Base-by-base conservation (phyloP, 2,329 filamentous ascomycete genomes). In the Alternaria brassicae region DNA sequence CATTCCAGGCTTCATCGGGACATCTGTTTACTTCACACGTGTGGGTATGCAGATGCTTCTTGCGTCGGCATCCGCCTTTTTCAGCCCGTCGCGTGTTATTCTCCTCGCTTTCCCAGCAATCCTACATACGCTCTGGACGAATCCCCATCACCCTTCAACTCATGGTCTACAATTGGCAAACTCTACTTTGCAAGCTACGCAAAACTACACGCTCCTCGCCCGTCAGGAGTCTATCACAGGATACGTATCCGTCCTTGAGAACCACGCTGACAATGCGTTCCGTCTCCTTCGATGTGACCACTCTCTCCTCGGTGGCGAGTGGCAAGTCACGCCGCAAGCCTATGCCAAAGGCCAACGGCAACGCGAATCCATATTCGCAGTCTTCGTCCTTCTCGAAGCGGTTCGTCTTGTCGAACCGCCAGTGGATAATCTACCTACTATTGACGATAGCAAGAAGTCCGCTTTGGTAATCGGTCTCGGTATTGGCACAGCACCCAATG, bases 321-420 rank as follows among this genome's bases (percentile, higher is more conserved):
- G 94, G 94, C 85, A 89, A 12, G 77, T 89, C 75, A 85, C 83
- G 1, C 74, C 77, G 2, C 60, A 75, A 45, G 62, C 80, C 28
- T 68, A 69, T 25, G 64, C 68, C 37, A 73, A 79, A 60, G 81
- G 79, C 44, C 79, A 83, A 68, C 77, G 84, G 42, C 81, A 92
- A 17, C 86, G 87, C 10, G 95, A 99, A 78, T 92, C 94, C 0
- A 92, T 99, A 56, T 99, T 98, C 74, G 90, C 92, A 9, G 90
- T 98, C n/a, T 99, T 99, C 76, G 89, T 92, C 25, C 96, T 97
- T 85, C 86, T 99, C 1, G 95, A 99, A 77, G 92, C 94, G 3
- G 90, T 98, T 6, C 87, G 95, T 21, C 84, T 99, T 30, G 84
- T 97, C 23, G 83, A 95, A 67, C 69, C 59, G 5, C 66, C 27